Percentiles rank a stretch among this genome's conserved stretches.
phyloP scores from a whole-genome alignment of 2,329 filamentous ascomycete genomes.

The Fusarium buharicum region DNA sequence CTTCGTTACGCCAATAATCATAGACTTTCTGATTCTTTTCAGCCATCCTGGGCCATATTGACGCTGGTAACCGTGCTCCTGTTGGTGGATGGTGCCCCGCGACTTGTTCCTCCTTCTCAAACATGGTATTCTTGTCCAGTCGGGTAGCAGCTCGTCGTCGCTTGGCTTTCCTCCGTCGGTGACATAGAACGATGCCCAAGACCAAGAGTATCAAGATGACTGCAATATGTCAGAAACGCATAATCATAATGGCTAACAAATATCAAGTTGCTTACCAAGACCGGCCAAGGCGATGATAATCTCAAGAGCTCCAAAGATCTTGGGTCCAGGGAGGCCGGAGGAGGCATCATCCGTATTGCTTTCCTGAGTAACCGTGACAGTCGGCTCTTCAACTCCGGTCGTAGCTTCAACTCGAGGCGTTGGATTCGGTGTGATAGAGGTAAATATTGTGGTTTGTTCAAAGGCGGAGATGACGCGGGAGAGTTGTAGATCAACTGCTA shows the following conservation, averaged over 20 bases:
- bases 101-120: constrained; percentile 9
- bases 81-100: neutral
- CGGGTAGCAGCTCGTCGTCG: constrained; percentile 1
- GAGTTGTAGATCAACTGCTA: constrained; percentile 32
- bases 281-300: constrained; percentile 40
- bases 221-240: neutral
- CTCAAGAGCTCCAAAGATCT: constrained; percentile 25
- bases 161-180: constrained; percentile 34
- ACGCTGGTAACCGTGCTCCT: constrained; percentile 1
- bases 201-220: constrained; percentile 22
- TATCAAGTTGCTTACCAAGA: constrained; percentile 17
- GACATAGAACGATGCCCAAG: constrained; percentile 29
- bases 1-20: constrained; percentile 31
- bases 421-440: constrained; percentile 33
- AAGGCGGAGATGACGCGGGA: constrained; percentile 38
- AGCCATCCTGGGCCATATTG: constrained; percentile 28
- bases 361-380: constrained; percentile 26
- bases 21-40: constrained; percentile 33
- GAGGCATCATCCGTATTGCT: neutral
- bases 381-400: neutral
- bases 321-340: constrained; percentile 1
- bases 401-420: constrained; percentile 16
- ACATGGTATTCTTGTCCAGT: neutral
- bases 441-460: constrained; percentile 40
- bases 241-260: fast-evolving